phyloP scores from a whole-genome alignment of 768 basidiomycete genomes.

The Kondoa malvinella region DNA sequence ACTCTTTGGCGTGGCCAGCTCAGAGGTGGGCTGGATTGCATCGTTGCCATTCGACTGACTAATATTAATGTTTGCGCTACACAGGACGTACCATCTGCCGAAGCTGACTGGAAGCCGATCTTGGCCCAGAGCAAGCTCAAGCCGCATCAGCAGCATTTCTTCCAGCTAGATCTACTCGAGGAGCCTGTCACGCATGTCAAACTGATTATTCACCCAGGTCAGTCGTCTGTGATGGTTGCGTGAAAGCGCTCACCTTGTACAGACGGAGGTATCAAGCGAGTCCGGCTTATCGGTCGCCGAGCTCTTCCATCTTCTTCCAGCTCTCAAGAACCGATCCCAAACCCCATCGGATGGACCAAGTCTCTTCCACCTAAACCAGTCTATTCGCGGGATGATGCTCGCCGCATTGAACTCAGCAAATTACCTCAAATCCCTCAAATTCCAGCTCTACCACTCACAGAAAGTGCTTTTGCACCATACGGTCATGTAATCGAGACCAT shows the following conservation, averaged over 20 bases:
- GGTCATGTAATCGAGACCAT: constrained; percentile 86
- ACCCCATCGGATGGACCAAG: neutral
- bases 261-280: constrained; percentile 86
- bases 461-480: constrained; percentile 70
- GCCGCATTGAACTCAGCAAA: constrained; percentile 30
- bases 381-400: constrained; percentile 7
- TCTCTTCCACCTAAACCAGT: constrained; percentile 5
- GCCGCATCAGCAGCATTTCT: constrained; percentile 74
- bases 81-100: constrained; percentile 31
- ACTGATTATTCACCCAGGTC: constrained; percentile 64
- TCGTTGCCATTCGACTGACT: neutral
- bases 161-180: constrained; percentile 56
- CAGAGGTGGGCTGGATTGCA: constrained; percentile 29
- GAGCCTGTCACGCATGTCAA: constrained; percentile 61
- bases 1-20: constrained; percentile 43
- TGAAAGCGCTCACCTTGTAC: neutral
- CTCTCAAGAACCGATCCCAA: neutral
- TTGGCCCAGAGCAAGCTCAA: constrained; percentile 64
- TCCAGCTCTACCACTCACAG: constrained; percentile 46
- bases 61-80: neutral
- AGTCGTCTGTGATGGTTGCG: constrained; percentile 16
- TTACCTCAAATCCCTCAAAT: constrained; percentile 29
- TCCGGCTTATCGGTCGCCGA: constrained; percentile 60
- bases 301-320: constrained; percentile 22
- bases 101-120: constrained; percentile 53